These are phyloP conservation scores for Eucalyptus melliodora DNA, from an alignment of 345 rosid genomes.

Conservation along the genomic window DNA sequence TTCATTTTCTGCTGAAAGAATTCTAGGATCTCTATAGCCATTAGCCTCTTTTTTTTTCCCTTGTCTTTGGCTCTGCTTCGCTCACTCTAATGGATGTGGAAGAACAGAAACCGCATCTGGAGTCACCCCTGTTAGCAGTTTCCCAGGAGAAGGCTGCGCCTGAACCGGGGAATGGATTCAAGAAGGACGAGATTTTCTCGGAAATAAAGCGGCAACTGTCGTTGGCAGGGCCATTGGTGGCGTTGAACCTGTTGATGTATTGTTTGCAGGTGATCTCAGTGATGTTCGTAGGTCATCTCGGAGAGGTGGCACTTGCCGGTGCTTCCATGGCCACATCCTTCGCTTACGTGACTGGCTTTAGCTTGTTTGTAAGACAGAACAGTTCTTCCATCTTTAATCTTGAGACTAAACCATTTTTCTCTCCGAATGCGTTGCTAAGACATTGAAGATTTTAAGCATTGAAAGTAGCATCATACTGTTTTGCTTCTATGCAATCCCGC, in stretches of 20 bases:
- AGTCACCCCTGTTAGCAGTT: neutral
- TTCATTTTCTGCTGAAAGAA: neutral
- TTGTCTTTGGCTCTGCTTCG: neutral
- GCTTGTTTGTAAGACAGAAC: slow-evolving; percentile 10
- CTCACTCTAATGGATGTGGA: neutral
- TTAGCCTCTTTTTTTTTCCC: neutral
- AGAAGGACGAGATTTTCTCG: neutral
- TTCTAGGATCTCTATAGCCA: neutral
- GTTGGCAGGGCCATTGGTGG: slow-evolving; percentile 7
- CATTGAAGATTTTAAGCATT: neutral
- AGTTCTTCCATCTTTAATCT: neutral
- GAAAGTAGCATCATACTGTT: neutral
- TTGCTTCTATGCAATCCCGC: neutral
- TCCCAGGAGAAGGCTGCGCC: neutral
- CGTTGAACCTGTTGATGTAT: neutral
- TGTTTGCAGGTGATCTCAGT: slow-evolving; percentile 11
- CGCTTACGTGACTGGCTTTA: slow-evolving; percentile 31
- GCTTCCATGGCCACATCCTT: slow-evolving; percentile 35
- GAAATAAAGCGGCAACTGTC: slow-evolving; percentile 6
- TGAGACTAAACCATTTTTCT: neutral
- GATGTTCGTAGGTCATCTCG: slow-evolving; percentile 21
- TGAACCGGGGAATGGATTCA: neutral
- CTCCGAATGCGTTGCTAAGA: neutral
- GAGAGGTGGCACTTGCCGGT: slow-evolving; percentile 17
- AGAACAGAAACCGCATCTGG: neutral